Base-by-base conservation (phyloP, 768 basidiomycete species). In the Leccinum longicurvipes region DNA sequence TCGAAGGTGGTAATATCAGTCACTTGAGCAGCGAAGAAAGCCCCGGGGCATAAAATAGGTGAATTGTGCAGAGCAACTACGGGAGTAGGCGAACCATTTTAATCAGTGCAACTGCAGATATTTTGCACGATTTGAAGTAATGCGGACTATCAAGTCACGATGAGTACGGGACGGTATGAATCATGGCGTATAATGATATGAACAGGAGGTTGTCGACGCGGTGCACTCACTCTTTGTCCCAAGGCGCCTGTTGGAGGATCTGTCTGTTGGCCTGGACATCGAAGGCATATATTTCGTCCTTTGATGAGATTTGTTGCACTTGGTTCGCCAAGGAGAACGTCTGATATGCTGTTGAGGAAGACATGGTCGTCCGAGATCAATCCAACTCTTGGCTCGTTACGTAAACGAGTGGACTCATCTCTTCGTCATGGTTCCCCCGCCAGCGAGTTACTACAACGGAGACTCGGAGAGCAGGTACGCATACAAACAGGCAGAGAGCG, bases 91-190 rank as follows among this genome's bases (percentile, higher is more conserved):
- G 52, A 62, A 89, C 88, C 83, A 98, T 98, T 81, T 98, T 99
- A 63, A 98, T 92, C 51, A 99, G 74, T 12, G 96, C 93, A 25
- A 98, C 84, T 0, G 93, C 93, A 0, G 93, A 96, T 64, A 99
- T 98, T 76, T 92, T 95, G 73, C 89, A 99, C 72, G 83, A 80
- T 68, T 87, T 93, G 74, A 91, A 90, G 74, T 86, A 86, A 62
- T 89, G 85, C 0, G 87, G 86, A 60, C 90, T 92, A 60, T 58
- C 0, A 25, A 29, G 29, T 36, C 8, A 25, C 3, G 19, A 54
- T 56, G 52, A 64, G 47, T 23, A 46, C 21, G 14, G 6, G 10
- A 8, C 23, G 8, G 45, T 23, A 24, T 39, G 34, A 6, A 41
- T 36, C 42, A 27, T 14, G 11, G 41, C 12, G 19, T 21, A 42